These are phyloP conservation scores for Gaeumannomyces sp. DNA, from an alignment of 2,329 filamentous ascomycete genomes.

Conservation along the genomic window DNA sequence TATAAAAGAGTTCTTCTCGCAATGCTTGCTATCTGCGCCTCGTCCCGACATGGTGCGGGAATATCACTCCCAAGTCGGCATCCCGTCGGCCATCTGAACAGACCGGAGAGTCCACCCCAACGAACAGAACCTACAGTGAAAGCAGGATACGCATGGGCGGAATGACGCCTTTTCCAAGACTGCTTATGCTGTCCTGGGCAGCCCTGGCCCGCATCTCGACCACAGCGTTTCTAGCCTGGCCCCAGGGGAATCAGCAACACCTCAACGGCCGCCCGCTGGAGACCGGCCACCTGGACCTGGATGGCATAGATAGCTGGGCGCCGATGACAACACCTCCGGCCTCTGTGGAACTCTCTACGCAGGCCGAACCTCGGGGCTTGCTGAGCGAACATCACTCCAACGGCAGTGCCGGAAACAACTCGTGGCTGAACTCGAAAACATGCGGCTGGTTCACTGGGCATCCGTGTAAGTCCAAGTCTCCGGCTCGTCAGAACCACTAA, in stretches of 20 bases:
- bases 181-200: neutral
- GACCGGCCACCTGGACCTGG: neutral
- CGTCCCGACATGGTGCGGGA: neutral
- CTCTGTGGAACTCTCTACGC: neutral
- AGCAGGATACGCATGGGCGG: too few relatives aligned
- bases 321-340: conserved; percentile 17
- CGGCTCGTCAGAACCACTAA: too few relatives aligned
- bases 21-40: neutral
- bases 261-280: neutral
- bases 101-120: too few relatives aligned
- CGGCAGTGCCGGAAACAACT: neutral
- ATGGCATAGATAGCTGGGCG: neutral
- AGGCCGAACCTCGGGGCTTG: too few relatives aligned
- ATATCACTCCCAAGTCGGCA: too few relatives aligned
- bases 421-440: conserved; percentile 13
- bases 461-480: conserved; percentile 17
- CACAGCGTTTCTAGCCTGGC: neutral
- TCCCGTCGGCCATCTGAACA: too few relatives aligned
- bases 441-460: conserved; percentile 22
- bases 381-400: neutral
- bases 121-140: neutral
- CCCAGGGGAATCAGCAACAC: neutral
- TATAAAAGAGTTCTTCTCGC: neutral
- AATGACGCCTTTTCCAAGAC: neutral
- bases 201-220: neutral